phyloP scores from a whole-genome alignment of 441 rosid species.

The Pelargonium citronellum region DNA sequence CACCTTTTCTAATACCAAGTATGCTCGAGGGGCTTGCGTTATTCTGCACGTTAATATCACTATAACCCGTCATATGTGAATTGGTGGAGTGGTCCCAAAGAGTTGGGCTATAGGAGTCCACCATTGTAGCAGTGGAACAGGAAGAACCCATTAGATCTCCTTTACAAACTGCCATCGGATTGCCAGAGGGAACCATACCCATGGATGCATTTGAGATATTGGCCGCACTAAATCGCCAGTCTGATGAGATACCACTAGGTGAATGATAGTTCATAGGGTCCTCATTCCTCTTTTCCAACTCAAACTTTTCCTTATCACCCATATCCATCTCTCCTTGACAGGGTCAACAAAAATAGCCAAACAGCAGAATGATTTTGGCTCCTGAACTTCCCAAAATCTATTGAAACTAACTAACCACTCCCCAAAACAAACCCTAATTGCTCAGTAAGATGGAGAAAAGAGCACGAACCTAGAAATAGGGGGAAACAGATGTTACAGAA shows the following conservation, averaged over 20 bases:
- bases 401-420: constrained; percentile 20
- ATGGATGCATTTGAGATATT: constrained; percentile 43
- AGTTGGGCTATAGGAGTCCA: constrained; percentile 52
- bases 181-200: constrained; percentile 47
- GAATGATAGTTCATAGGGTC: constrained; percentile 37
- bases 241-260: constrained; percentile 36
- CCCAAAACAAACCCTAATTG: constrained; percentile 8
- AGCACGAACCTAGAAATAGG: constrained; percentile 17
- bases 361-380: constrained; percentile 20
- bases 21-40: constrained; percentile 37
- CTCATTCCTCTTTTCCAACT: constrained; percentile 49
- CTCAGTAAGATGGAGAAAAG: constrained; percentile 8
- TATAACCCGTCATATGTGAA: constrained; percentile 54
- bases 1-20: constrained; percentile 35
- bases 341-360: constrained; percentile 16
- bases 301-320: constrained; percentile 59
- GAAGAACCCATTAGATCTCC: constrained; percentile 35
- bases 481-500: neutral
- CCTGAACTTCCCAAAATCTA: constrained; percentile 14
- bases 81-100: constrained; percentile 63
- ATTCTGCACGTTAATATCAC: constrained; percentile 31
- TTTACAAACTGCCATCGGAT: constrained; percentile 6
- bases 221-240: constrained; percentile 55
- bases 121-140: constrained; percentile 68
- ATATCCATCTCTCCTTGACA: constrained; percentile 47